Evolutionary conservation across 495 filamentous ascomycete genomes (phyloP).

Genomic region (Trichoderma virens): DNA sequence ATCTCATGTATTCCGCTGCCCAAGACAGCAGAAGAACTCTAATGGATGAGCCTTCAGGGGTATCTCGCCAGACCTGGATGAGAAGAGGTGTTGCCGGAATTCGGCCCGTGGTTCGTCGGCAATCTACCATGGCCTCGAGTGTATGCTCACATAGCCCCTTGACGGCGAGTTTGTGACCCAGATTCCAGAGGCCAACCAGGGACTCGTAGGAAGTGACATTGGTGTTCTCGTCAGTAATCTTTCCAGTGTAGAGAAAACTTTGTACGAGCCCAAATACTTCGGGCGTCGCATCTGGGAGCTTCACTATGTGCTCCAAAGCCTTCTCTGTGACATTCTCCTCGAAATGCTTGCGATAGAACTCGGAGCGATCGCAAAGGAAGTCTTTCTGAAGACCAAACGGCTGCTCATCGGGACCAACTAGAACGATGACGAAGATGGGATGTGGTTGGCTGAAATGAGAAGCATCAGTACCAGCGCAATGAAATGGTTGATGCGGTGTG

Average conservation of each 20-base stretch:
- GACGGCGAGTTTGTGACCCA: constrained; percentile 41
- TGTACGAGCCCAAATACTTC: constrained; percentile 44
- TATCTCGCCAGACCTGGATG: constrained; percentile 47
- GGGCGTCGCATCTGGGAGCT: constrained; percentile 34
- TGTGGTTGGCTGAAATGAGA: constrained; percentile 43
- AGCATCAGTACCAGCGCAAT: neutral
- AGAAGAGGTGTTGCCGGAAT: constrained; percentile 46
- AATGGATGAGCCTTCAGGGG: constrained; percentile 45
- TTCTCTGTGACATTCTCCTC: constrained; percentile 19
- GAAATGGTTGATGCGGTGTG: neutral
- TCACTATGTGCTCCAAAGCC: constrained; percentile 38
- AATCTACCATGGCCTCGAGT: constrained; percentile 45
- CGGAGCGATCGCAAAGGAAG: constrained; percentile 42
- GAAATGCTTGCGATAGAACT: constrained; percentile 37
- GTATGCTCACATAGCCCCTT: constrained; percentile 43
- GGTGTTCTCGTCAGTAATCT: constrained; percentile 30
- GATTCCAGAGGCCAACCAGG: constrained; percentile 44
- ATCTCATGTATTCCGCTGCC: constrained; percentile 49
- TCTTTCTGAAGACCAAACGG: constrained; percentile 50
- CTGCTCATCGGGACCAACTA: constrained; percentile 40
- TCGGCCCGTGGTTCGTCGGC: constrained; percentile 34
- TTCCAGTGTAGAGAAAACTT: constrained; percentile 43
- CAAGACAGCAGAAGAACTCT: constrained; percentile 45
- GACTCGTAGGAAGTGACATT: constrained; percentile 39
- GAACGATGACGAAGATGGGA: constrained; percentile 42